Base-by-base conservation (phyloP, 2,329 filamentous ascomycete species). In the Trichoderma oligosporum region DNA sequence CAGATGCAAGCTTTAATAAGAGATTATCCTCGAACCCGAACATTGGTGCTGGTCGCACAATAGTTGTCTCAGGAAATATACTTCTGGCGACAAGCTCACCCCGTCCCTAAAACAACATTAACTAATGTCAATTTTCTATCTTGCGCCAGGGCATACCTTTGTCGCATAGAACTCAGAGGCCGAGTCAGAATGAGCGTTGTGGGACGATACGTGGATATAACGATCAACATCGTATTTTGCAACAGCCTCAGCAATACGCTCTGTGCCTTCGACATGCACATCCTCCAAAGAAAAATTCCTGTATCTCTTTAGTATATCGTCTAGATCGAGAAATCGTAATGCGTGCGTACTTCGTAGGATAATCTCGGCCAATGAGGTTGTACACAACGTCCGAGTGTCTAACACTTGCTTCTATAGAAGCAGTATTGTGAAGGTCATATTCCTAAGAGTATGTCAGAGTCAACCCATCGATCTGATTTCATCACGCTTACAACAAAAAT, bases 201-300 rank as follows among this genome's bases (percentile, higher is more conserved):
- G 92, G 29, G 92, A 96, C 8, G 94, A 99, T 66, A 99, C 86
- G 67, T 99, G 94, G 63, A 99, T 91, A 74, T 90, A 99, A 63
- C 94, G 87, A 76, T 99, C 94, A 64, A 97, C 85, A 68, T 99
- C 93, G 76, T 99, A 99, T 76, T 99, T 99, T 67, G 93, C 94
- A 53, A 91, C 91, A 53, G 94, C 91, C 71, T 96, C 91, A 49
- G 84, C 90, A 67, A 99, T 99, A 65, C 94, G 87, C 77, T 95
- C 88, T 16, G 89, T 87, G 61, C 93, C 91, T 72, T 96, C 91
- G 36, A 97, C 84, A 68, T 99, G 91, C 39, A 97, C 91, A 71
- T 97, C 93, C 66, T 90, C 87, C 60, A 96, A 81, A 57, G 87
- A 84, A 75, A 97, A 99, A 81, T 99, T 99, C 81, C 88, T 92